Conservation (phyloP, 352 stramenopile genomes). For the Blastocystis sp. region DNA sequence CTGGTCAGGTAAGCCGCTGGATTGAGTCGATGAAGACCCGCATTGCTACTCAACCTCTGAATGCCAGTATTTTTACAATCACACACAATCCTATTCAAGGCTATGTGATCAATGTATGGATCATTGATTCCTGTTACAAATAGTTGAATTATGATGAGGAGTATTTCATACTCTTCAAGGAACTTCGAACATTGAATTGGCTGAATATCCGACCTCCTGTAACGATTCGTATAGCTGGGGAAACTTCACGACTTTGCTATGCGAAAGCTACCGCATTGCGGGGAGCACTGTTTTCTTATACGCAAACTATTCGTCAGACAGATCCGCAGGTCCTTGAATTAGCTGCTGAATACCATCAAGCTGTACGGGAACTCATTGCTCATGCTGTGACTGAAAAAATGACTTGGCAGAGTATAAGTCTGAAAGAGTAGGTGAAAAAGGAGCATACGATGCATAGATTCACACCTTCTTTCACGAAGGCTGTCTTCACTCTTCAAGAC, state of each 20-base stretch:
- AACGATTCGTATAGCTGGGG: slow-evolving; percentile 86
- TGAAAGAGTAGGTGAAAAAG: slow-evolving; percentile 78
- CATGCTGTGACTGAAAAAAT: slow-evolving; percentile 3
- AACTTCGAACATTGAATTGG: slow-evolving; percentile 96
- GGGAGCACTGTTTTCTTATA: slow-evolving; percentile 88
- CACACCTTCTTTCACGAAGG: slow-evolving; percentile 74
- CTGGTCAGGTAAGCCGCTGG: neutral
- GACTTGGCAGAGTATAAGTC: slow-evolving; percentile 62
- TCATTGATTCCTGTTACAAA: slow-evolving; percentile 65
- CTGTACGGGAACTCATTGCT: slow-evolving; percentile 42
- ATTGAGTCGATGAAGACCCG: slow-evolving; percentile 1
- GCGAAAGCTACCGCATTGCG: slow-evolving; percentile 92
- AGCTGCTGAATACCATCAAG: slow-evolving; percentile 17
- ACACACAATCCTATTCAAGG: slow-evolving; percentile 43
- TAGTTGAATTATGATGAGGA: slow-evolving; percentile 91
- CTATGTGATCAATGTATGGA: slow-evolving; percentile 70
- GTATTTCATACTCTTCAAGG: slow-evolving; percentile 93
- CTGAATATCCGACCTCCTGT: slow-evolving; percentile 90
- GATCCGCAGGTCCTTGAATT: neutral
- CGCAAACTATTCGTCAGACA: slow-evolving; percentile 66
- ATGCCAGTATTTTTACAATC: neutral
- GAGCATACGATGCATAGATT: slow-evolving; percentile 64
- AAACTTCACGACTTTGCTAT: slow-evolving; percentile 92
- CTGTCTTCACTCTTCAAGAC: slow-evolving; percentile 92
- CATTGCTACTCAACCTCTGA: neutral